Conservation (phyloP, 2,329 filamentous ascomycete genomes). For the Graphilbum ipis-grandicollis region DNA sequence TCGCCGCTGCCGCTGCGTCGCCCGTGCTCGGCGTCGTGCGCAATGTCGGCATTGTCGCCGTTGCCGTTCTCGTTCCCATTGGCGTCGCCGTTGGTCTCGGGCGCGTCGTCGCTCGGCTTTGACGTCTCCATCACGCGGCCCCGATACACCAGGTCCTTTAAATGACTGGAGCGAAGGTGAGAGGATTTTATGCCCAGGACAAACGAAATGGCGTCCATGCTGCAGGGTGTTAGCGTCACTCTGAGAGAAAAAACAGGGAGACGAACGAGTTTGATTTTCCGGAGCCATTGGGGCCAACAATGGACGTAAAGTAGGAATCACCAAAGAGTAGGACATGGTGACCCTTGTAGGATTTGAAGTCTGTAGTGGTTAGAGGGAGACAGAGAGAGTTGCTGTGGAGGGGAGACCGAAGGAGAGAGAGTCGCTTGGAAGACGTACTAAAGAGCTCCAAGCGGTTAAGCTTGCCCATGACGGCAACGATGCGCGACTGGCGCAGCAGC, state of each 20-base stretch:
- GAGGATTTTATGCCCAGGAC: conserved; percentile 97
- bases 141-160: conserved; percentile 90
- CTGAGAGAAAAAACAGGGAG: not conserved
- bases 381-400: not conserved
- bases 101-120: conserved; percentile 71
- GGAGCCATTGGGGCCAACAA: conserved; percentile 98
- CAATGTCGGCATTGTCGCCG: conserved; percentile 38
- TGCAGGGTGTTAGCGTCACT: conserved; percentile 17
- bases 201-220: conserved; percentile 98
- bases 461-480: conserved; percentile 56
- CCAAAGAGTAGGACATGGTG: conserved; percentile 89
- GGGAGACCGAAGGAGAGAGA: conserved; percentile 10
- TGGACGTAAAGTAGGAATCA: conserved; percentile 97
- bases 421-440: no score
- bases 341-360: conserved; percentile 99
- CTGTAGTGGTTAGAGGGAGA: conserved; percentile 22
- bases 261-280: conserved; percentile 94
- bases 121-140: conserved; percentile 84
- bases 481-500: conserved; percentile 4
- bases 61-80: conserved; percentile 46
- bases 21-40: conserved; percentile 39
- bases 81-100: conserved; percentile 38
- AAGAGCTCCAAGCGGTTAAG: conserved; percentile 87
- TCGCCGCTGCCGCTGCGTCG: conserved; percentile 59
- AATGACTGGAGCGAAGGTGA: conserved; percentile 84